Evolutionary conservation across 2,329 filamentous ascomycete species (phyloP), one percentile per base, ranked within the genome.

Genomic region (Cladosporium colombiae): DNA sequence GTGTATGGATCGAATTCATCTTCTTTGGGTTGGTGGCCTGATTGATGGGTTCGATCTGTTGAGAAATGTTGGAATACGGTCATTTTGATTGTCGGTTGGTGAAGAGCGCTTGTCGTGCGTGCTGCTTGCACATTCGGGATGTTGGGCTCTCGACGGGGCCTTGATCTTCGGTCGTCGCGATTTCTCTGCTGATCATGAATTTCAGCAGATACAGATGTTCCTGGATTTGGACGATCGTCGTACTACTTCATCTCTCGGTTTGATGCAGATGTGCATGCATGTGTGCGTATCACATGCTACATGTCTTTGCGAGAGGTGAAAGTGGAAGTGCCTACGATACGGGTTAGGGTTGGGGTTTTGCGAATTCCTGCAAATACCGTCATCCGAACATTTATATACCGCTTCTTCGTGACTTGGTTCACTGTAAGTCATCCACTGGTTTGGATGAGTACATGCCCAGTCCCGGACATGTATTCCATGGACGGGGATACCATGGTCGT

Each of bases 191-290:
- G 10, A 21, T 46, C 18, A 44, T n/a, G 18, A 10, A n/a, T 3
- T 7, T 3, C 37, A 7, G 7, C 37, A n/a, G 18, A 2, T n/a
- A 44, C 14, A n/a, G n/a, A n/a, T n/a, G n/a, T n/a, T n/a, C n/a
- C n/a, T n/a, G n/a, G n/a, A n/a, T n/a, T n/a, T n/a, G n/a, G n/a
- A n/a, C n/a, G n/a, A n/a, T n/a, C n/a, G n/a, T n/a, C n/a, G n/a
- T n/a, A n/a, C n/a, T n/a, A n/a, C n/a, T n/a, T n/a, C 7, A 18
- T 6, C 6, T 18, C 0, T 14, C 13, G 33, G 0, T 2, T 35
- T 14, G 11, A 46, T 21, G 5, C 23, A 46, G 1, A n/a, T 44
- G 18, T 7, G n/a, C 5, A 10, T 44, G 23, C 40, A 46, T 46
- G 40, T 40, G 14, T 7, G 5, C 10, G 8, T 11, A 13, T 2